Percentiles rank a stretch among this genome's conserved stretches.
Conservation (phyloP, 2,329 filamentous ascomycete genomes). For the Cytospora piceicola region DNA sequence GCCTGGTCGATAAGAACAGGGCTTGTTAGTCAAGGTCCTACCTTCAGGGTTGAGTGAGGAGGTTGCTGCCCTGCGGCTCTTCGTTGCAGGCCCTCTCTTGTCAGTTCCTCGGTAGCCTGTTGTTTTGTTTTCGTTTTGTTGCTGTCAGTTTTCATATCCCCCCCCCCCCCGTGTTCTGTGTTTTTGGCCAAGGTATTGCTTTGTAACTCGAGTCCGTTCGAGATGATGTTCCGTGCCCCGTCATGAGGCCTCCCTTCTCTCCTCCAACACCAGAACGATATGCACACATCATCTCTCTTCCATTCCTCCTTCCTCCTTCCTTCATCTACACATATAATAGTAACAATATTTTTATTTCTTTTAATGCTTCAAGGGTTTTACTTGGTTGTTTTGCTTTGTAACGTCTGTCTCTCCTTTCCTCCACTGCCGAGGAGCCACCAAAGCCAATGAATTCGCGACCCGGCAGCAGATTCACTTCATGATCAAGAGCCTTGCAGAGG, state of each 20-base stretch:
- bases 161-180: background rate
- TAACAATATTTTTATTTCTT: background rate
- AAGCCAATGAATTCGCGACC: background rate
- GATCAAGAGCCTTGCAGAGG: background rate
- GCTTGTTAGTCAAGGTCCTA: background rate
- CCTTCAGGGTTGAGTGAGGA: background rate
- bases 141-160: constrained; percentile 4
- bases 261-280: background rate
- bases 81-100: background rate
- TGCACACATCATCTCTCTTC: background rate
- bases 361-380: background rate
- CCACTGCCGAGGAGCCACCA: no score
- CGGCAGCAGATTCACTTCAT: background rate
- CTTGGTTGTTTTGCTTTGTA: background rate
- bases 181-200: background rate
- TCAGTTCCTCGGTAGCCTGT: constrained; percentile 4
- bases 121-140: background rate
- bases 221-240: background rate
- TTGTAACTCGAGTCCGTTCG: background rate
- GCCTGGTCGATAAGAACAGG: background rate
- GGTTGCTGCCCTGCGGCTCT: background rate
- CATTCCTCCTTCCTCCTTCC: background rate
- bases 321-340: no score
- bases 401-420: background rate
- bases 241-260: background rate